Base-by-base conservation (phyloP, 2,329 filamentous ascomycete species). In the Xylaria sp. region DNA sequence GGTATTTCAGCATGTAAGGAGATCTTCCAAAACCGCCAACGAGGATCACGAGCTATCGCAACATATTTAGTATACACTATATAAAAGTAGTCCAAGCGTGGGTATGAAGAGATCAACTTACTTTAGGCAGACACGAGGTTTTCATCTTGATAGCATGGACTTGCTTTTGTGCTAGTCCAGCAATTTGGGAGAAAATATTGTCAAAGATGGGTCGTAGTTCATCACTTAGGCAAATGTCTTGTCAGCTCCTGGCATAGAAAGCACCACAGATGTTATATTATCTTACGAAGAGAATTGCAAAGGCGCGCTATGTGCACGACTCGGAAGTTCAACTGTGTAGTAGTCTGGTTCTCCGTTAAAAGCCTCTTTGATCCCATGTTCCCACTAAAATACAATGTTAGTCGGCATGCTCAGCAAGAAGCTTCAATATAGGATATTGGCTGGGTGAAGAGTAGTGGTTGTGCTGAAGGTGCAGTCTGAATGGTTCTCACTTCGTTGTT, bases 11-110 rank as follows among this genome's bases (percentile, higher is more conserved):
- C 1, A 74, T 28, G 44, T 68, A 73, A 1, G 64, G 66, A 20
- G 63, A 69, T 37, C 66, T 60, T 39, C 73, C 70, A 10, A 74
- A 70, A 1, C 73, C 71, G 2, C 73, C 73, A 1, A 74, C 73
- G 2, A 74, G 73, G 23, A 74, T 70, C 15, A 74, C 61, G 0
- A 65, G 63, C 72, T 71, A 34, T 6, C n/a, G n/a, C n/a, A n/a
- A n/a, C n/a, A n/a, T n/a, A n/a, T n/a, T n/a, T n/a, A n/a, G n/a
- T n/a, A n/a, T n/a, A n/a, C n/a, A n/a, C n/a, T n/a, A n/a, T n/a
- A n/a, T n/a, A n/a, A n/a, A n/a, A n/a, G n/a, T n/a, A n/a, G n/a
- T n/a, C n/a, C n/a, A n/a, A n/a, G n/a, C n/a, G n/a, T n/a, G n/a
- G n/a, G n/a, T n/a, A n/a, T n/a, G n/a, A n/a, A n/a, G n/a, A n/a